A percentile compares a stretch with the other conserved stretches of the same genome.
phyloP scores from a whole-genome alignment of 2,329 filamentous ascomycete genomes.

The Chrysoporthe deuterocubensis region DNA sequence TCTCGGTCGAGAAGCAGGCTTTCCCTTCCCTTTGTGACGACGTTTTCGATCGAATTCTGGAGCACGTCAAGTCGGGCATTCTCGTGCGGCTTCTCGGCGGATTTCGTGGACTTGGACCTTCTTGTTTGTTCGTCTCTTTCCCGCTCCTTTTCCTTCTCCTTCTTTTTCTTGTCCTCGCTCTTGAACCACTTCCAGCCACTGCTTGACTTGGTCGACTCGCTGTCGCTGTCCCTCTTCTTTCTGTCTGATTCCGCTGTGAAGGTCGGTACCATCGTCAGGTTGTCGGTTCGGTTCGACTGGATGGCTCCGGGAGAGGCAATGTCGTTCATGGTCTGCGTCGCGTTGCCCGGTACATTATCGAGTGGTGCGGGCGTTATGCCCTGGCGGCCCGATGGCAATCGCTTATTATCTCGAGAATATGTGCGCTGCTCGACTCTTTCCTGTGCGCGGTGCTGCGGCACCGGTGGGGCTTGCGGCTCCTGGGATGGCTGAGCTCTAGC shows the following conservation, averaged over 20 bases:
- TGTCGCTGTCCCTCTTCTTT: constrained; percentile 70
- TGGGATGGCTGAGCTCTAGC: constrained; percentile 45
- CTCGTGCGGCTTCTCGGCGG: constrained; percentile 68
- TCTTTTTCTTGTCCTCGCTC: constrained; percentile 76
- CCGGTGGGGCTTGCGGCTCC: constrained; percentile 37
- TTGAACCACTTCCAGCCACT: constrained; percentile 84
- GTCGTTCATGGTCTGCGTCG: constrained; percentile 62
- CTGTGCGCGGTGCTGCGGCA: constrained; percentile 29
- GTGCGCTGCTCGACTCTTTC: constrained; percentile 34
- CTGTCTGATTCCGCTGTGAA: constrained; percentile 68
- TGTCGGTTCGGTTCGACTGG: constrained; percentile 71
- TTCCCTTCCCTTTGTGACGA: constrained; percentile 70
- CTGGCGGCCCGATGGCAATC: constrained; percentile 32
- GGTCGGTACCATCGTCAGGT: constrained; percentile 79
- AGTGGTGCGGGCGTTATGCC: constrained; percentile 29
- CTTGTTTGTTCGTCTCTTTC: constrained; percentile 70
- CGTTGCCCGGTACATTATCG: constrained; percentile 40
- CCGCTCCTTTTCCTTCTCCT: constrained; percentile 65
- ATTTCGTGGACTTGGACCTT: constrained; percentile 66
- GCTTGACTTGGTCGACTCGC: constrained; percentile 74
- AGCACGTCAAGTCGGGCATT: constrained; percentile 83
- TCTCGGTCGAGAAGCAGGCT: constrained; percentile 84
- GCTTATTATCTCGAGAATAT: constrained; percentile 39
- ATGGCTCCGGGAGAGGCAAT: constrained; percentile 69
- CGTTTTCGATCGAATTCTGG: constrained; percentile 82